phyloP scores from a whole-genome alignment of 225 moss, liverwort and hornwort species.

The Sphagnum tenellum region DNA sequence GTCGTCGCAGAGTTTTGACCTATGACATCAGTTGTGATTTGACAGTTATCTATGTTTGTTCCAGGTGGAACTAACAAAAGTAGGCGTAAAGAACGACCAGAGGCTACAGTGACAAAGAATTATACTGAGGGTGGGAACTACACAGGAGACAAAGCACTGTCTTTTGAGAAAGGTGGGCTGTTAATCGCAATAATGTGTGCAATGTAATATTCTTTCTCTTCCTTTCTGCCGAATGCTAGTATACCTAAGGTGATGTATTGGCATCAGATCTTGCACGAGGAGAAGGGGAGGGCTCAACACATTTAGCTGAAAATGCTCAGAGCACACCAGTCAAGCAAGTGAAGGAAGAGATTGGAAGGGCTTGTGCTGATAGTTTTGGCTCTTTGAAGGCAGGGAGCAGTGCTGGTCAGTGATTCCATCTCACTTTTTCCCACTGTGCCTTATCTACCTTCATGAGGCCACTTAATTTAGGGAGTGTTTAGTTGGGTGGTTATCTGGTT shows the following conservation, averaged over 20 bases:
- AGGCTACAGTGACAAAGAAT: not conserved
- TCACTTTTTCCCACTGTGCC: not conserved
- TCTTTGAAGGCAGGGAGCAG: slow-evolving; percentile 18
- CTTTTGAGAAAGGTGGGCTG: not conserved
- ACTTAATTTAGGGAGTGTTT: not conserved
- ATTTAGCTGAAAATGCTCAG: slow-evolving; percentile 11
- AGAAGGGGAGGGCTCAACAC: slow-evolving; percentile 16
- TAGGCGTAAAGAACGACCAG: not conserved
- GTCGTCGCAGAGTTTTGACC: too few relatives aligned
- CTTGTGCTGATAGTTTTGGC: slow-evolving; percentile 12
- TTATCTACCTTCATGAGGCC: not conserved
- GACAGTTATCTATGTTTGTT: not conserved
- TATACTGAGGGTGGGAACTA: not conserved
- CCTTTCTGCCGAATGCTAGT: not conserved
- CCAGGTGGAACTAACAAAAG: not conserved
- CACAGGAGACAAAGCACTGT: not conserved
- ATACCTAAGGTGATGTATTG: not conserved
- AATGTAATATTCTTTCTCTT: too few relatives aligned
- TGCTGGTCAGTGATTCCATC: slow-evolving; percentile 16
- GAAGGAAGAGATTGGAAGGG: slow-evolving; percentile 26
- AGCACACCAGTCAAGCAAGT: slow-evolving; percentile 28
- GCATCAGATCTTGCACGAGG: slow-evolving; percentile 4
- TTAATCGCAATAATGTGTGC: too few relatives aligned
- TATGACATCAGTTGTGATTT: too few relatives aligned
- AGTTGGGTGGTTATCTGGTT: too few relatives aligned